Conservation (phyloP, 2,329 filamentous ascomycete genomes). For the Cercospora sojina region DNA sequence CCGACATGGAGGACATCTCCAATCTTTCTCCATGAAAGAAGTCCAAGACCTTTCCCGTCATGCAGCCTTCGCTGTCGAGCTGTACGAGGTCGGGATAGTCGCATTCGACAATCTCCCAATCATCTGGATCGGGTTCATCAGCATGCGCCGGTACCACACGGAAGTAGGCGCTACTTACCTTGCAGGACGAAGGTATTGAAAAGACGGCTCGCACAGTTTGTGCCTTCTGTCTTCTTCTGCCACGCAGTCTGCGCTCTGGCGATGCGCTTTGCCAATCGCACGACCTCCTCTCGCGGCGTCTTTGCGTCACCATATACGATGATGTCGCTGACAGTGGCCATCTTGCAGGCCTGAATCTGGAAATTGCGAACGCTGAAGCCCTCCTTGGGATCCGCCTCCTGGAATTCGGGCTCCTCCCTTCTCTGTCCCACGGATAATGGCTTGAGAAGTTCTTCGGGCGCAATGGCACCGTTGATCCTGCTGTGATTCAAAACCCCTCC, state of each 20-base stretch:
- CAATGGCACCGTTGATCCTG: slow-evolving; percentile 82
- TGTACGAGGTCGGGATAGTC: slow-evolving; percentile 70
- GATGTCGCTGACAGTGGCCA: slow-evolving; percentile 85
- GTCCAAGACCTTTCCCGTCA: slow-evolving; percentile 78
- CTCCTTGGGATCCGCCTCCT: slow-evolving; percentile 80
- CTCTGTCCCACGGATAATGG: slow-evolving; percentile 31
- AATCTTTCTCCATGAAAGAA: slow-evolving; percentile 84
- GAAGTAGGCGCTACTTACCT: slow-evolving; percentile 45
- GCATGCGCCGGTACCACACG: slow-evolving; percentile 20
- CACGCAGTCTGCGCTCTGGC: slow-evolving; percentile 74
- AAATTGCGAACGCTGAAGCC: slow-evolving; percentile 97
- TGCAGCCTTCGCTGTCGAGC: slow-evolving; percentile 66
- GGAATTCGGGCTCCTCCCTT: slow-evolving; percentile 59
- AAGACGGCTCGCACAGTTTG: slow-evolving; percentile 42
- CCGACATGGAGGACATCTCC: slow-evolving; percentile 94
- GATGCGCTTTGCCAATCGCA: slow-evolving; percentile 63
- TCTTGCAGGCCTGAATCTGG: slow-evolving; percentile 89
- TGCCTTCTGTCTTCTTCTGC: slow-evolving; percentile 63
- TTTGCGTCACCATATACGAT: slow-evolving; percentile 81
- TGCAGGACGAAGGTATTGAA: slow-evolving; percentile 85
- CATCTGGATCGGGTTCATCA: slow-evolving; percentile 47
- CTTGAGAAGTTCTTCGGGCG: slow-evolving; percentile 75
- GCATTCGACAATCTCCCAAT: slow-evolving; percentile 71
- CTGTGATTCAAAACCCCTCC: slow-evolving; percentile 72
- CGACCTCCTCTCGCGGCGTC: slow-evolving; percentile 60